phyloP scores from a whole-genome alignment of 805 yeast genomes.

The Myxozyma sirexii region DNA sequence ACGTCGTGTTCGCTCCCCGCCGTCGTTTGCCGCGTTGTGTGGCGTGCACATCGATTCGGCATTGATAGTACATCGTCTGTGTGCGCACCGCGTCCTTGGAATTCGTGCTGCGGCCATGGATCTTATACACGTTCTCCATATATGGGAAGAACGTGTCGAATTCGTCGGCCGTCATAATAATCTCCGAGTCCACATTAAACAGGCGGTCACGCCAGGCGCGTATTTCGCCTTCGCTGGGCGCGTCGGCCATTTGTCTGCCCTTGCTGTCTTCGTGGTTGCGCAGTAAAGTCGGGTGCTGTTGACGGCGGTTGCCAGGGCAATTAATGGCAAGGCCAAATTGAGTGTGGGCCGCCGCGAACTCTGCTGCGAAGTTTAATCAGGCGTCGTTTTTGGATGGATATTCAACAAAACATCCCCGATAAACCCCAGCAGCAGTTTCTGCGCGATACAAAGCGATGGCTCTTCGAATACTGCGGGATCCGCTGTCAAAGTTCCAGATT shows the following conservation, averaged over 20 bases:
- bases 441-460: conserved; percentile 1
- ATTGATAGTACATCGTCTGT: conserved; percentile 25
- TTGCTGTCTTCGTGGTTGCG: neutral
- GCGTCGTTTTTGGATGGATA: neutral
- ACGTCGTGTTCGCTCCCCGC: neutral
- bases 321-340: neutral
- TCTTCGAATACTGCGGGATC: conserved; percentile 8
- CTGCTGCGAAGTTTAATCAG: neutral
- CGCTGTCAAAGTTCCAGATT: conserved; percentile 17
- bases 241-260: neutral
- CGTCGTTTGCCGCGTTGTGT: conserved; percentile 7
- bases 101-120: conserved; percentile 28
- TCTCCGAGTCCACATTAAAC: conserved; percentile 17
- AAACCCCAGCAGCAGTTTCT: too few species aligned
- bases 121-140: conserved; percentile 29
- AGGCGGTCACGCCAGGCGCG: conserved; percentile 23
- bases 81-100: conserved; percentile 24
- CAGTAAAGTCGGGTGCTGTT: neutral
- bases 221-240: neutral
- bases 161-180: conserved; percentile 23
- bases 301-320: neutral
- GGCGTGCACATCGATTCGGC: conserved; percentile 23
- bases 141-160: conserved; percentile 18
- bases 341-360: neutral
- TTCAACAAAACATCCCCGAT: too few species aligned